These are phyloP conservation scores for Rhamnella rubrinervis DNA, from an alignment of 331 rosid genomes.

Conservation along the genomic window DNA sequence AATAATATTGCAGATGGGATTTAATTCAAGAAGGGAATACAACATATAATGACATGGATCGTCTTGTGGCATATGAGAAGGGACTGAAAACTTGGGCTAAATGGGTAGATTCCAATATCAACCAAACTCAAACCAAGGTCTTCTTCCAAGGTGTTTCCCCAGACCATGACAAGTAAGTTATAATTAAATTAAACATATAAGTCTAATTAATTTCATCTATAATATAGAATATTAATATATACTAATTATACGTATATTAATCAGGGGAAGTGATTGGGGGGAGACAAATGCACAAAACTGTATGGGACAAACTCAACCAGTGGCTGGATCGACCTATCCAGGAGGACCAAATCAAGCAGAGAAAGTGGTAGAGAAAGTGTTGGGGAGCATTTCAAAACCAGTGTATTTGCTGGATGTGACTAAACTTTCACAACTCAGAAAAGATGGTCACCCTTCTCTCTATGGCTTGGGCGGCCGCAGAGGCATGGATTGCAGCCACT, in stretches of 20 bases:
- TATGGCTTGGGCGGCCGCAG: constrained; percentile 49
- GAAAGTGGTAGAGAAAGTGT: constrained; percentile 37
- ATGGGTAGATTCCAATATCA: constrained; percentile 51
- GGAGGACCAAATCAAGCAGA: constrained; percentile 51
- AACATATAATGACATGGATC: constrained; percentile 45
- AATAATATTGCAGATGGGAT: constrained; percentile 47
- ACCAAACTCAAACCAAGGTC: constrained; percentile 39
- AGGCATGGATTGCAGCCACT: constrained; percentile 55
- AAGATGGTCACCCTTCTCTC: constrained; percentile 60
- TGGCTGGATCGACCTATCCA: constrained; percentile 23
- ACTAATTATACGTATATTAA: neutral
- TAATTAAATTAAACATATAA: neutral
- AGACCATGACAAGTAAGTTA: constrained; percentile 51
- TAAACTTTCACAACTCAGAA: constrained; percentile 49
- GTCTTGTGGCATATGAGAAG: constrained; percentile 50
- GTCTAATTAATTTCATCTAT: neutral
- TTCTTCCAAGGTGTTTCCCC: constrained; percentile 76
- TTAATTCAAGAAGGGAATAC: constrained; percentile 34
- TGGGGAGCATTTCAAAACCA: constrained; percentile 29
- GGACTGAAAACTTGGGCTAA: constrained; percentile 58
- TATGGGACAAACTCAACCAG: constrained; percentile 29
- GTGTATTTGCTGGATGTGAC: constrained; percentile 52
- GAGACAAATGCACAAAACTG: constrained; percentile 26
- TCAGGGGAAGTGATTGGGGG: constrained; percentile 48
- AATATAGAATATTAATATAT: neutral